Conservation (phyloP, 2,329 filamentous ascomycete species). For the Colletotrichum eremochloae region DNA sequence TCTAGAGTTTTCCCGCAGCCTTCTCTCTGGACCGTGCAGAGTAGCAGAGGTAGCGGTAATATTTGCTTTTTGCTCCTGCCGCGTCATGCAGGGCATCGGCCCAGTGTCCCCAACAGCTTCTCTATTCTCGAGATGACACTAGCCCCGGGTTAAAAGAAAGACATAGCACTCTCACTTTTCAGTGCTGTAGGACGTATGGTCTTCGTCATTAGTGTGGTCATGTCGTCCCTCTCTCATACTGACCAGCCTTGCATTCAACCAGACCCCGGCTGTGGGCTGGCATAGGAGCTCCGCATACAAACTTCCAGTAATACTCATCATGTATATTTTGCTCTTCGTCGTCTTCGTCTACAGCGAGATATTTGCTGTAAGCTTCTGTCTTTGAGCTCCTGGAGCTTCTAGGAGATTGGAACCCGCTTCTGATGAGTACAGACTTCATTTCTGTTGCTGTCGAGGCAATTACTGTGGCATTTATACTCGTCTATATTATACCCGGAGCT, state of each 20-base stretch:
- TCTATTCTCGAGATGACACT: slow-evolving; percentile 69
- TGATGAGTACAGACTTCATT: slow-evolving; percentile 58
- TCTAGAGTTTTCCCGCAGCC: slow-evolving; percentile 66
- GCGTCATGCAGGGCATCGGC: slow-evolving; percentile 66
- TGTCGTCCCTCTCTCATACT: slow-evolving; percentile 55
- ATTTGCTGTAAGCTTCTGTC: slow-evolving; percentile 57
- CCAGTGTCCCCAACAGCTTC: slow-evolving; percentile 69
- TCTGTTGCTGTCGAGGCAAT: slow-evolving; percentile 58
- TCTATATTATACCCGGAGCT: slow-evolving; percentile 57
- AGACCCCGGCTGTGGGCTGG: slow-evolving; percentile 62
- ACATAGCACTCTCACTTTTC: slow-evolving; percentile 53
- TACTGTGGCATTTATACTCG: slow-evolving; percentile 55
- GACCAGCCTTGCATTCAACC: slow-evolving; percentile 65
- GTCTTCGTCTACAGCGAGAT: slow-evolving; percentile 53
- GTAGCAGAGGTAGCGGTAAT: slow-evolving; percentile 50
- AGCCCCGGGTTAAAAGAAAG: slow-evolving; percentile 51
- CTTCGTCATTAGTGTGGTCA: slow-evolving; percentile 48
- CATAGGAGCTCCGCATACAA: slow-evolving; percentile 53
- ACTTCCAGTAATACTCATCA: slow-evolving; percentile 51
- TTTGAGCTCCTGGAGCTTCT: slow-evolving; percentile 62
- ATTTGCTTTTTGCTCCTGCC: slow-evolving; percentile 59
- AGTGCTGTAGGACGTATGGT: slow-evolving; percentile 52
- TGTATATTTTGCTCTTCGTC: slow-evolving; percentile 49
- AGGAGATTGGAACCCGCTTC: slow-evolving; percentile 57
- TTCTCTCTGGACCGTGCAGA: slow-evolving; percentile 48